A percentile compares a stretch with the other conserved stretches of the same genome.
Evolutionary conservation across 2,329 filamentous ascomycete genomes (phyloP).

Genomic region (Byssothecium circinans): DNA sequence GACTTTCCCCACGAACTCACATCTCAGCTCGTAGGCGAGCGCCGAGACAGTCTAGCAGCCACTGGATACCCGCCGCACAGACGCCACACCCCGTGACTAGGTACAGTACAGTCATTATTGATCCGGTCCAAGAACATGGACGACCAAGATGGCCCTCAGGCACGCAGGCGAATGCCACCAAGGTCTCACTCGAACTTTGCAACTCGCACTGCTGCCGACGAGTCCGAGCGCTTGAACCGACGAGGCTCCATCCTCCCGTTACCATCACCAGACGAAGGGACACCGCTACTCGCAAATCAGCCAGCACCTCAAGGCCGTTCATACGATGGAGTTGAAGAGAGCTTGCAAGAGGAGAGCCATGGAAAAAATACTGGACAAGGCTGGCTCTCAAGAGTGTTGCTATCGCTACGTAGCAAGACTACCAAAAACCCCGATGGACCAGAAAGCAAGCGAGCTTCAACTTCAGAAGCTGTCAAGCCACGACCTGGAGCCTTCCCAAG

Average conservation of each 20-base stretch:
- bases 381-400: conserved; percentile 29
- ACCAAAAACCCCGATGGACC: conserved; percentile 7
- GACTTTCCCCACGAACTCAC: conserved; percentile 1
- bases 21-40: conserved; percentile 6
- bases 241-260: conserved; percentile 37
- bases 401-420: conserved; percentile 14
- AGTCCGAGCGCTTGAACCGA: conserved; percentile 48
- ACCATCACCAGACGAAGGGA: conserved; percentile 37
- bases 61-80: too few relatives aligned
- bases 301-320: conserved; percentile 5
- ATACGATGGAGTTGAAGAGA: conserved; percentile 5
- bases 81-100: neutral
- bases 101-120: neutral
- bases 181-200: conserved; percentile 48
- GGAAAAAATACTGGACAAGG: conserved; percentile 22
- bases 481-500: conserved; percentile 43
- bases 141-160: conserved; percentile 19
- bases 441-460: conserved; percentile 27
- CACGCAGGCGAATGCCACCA: conserved; percentile 33
- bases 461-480: conserved; percentile 29
- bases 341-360: conserved; percentile 21
- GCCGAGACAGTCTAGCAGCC: conserved; percentile 7
- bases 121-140: conserved; percentile 25
- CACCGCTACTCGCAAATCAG: conserved; percentile 26
- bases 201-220: conserved; percentile 49